These are phyloP conservation scores for Coccomyxa sp. DNA, from an alignment of 139 green algal species.

Conservation along the genomic window DNA sequence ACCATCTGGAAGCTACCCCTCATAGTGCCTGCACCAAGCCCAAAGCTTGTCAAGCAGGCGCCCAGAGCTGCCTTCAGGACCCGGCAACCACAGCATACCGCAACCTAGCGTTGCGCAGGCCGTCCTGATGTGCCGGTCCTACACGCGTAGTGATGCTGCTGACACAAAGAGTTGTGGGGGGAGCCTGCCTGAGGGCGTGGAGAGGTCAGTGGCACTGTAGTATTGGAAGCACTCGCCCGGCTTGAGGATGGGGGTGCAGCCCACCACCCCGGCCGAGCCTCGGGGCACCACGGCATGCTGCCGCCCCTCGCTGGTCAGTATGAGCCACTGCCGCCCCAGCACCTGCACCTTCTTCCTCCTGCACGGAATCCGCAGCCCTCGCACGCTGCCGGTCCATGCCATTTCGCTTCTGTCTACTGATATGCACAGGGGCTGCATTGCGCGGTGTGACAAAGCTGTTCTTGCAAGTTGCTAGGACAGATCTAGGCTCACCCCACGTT, in stretches of 20 bases:
- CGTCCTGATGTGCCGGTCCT: no score
- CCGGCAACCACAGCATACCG: no score
- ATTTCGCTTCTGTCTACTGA: background rate
- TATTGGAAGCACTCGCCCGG: slow-evolving; percentile 35
- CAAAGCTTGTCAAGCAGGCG: no score
- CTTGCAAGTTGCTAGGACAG: background rate
- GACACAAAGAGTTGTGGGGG: no score
- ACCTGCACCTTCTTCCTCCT: slow-evolving; percentile 28
- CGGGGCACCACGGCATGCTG: slow-evolving; percentile 21
- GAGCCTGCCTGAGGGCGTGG: slow-evolving; percentile 8
- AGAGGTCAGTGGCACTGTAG: slow-evolving; percentile 29
- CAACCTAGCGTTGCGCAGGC: no score
- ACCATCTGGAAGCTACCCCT: slow-evolving; percentile 35
- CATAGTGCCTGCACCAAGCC: slow-evolving; percentile 15
- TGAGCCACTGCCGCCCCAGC: slow-evolving; percentile 32
- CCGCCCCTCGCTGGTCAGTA: slow-evolving; percentile 10
- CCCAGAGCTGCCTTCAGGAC: slow-evolving; percentile 23
- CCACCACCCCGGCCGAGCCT: slow-evolving; percentile 23
- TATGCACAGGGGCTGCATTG: background rate
- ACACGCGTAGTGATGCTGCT: no score
- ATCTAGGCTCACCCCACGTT: slow-evolving; percentile 25
- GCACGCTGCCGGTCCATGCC: background rate
- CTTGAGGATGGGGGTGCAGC: slow-evolving; percentile 37
- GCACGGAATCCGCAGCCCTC: background rate
- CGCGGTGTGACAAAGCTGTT: background rate